Percentiles rank a stretch among this genome's conserved stretches.
Evolutionary conservation across 148 eudicot species (phyloP).

Genomic region (Mesembryanthemum crystallinum): DNA sequence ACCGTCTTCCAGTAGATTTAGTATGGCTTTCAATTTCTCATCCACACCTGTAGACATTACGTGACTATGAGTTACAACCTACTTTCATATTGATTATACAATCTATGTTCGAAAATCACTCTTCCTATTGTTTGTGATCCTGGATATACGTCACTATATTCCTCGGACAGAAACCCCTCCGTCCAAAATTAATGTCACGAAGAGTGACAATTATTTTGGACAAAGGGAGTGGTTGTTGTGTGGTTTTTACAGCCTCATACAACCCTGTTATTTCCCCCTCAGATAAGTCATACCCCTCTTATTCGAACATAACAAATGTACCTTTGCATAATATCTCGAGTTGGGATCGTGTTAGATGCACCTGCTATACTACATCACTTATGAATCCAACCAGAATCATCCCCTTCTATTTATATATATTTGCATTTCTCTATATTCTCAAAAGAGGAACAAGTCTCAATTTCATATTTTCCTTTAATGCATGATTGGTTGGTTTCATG

Average conservation of each 20-base stretch:
- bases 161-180: background rate
- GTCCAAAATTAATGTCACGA: background rate
- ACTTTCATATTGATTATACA: background rate
- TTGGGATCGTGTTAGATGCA: too few relatives aligned
- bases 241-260: too few relatives aligned
- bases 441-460: too few relatives aligned
- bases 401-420: too few relatives aligned
- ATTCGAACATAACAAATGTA: background rate
- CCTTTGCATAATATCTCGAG: background rate
- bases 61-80: background rate
- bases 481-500: too few relatives aligned
- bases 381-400: too few relatives aligned
- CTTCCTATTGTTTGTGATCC: background rate
- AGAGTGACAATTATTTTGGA: too few relatives aligned
- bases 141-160: background rate
- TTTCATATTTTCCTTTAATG: too few relatives aligned
- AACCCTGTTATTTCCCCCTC: too few relatives aligned
- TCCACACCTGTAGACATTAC: conserved; percentile 19
- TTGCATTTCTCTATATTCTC: too few relatives aligned
- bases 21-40: conserved; percentile 23
- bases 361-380: too few relatives aligned
- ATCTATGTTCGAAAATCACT: background rate
- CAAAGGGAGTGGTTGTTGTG: too few relatives aligned
- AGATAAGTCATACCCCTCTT: background rate
- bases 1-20: conserved; percentile 19